Evolutionary conservation across 495 filamentous ascomycete genomes (phyloP).

Genomic region (Xylaria venustula): DNA sequence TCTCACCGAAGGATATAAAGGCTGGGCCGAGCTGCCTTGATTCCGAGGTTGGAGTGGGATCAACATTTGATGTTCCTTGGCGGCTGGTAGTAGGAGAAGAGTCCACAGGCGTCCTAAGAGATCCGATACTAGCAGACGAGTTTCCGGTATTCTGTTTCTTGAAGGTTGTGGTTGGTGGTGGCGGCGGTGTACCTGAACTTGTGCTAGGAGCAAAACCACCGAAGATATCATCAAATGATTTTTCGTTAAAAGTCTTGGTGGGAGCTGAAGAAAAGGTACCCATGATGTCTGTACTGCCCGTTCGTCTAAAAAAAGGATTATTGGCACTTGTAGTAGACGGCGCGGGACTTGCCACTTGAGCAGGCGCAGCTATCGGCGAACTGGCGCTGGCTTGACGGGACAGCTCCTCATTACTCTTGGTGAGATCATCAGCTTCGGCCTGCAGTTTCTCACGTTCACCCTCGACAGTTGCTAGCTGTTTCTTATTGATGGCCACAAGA

Average conservation of each 20-base stretch:
- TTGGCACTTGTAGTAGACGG: constrained; percentile 73
- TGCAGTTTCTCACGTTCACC: constrained; percentile 82
- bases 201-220: constrained; percentile 56
- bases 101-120: constrained; percentile 52
- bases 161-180: constrained; percentile 62
- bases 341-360: constrained; percentile 61
- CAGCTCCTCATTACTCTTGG: constrained; percentile 60
- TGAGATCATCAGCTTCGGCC: constrained; percentile 67
- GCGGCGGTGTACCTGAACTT: constrained; percentile 49
- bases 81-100: constrained; percentile 56
- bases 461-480: constrained; percentile 88
- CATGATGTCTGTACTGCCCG: constrained; percentile 65
- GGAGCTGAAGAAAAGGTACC: constrained; percentile 47
- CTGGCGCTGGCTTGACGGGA: constrained; percentile 42
- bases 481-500: constrained; percentile 94
- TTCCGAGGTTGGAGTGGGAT: constrained; percentile 61
- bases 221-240: constrained; percentile 87
- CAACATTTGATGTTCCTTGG: constrained; percentile 41
- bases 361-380: constrained; percentile 33
- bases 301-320: constrained; percentile 87
- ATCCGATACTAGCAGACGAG: constrained; percentile 50
- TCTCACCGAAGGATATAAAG: constrained; percentile 64
- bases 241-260: constrained; percentile 52
- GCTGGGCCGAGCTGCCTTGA: constrained; percentile 71
- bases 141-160: constrained; percentile 56